Base-by-base conservation (phyloP, 495 filamentous ascomycete species). In the Glarea lozoyensis region DNA sequence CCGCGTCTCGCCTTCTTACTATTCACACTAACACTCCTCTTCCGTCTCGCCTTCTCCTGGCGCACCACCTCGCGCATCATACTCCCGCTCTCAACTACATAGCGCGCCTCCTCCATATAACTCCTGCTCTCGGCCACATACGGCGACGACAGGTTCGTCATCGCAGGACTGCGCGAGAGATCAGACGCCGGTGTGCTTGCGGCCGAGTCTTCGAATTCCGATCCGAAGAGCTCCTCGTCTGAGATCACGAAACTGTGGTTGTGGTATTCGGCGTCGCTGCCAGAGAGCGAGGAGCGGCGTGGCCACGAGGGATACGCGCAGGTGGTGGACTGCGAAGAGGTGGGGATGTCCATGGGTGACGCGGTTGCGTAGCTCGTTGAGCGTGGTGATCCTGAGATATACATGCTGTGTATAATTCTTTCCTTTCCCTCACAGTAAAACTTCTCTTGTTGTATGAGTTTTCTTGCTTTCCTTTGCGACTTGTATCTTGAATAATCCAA, bases 231-330 rank as follows among this genome's bases (percentile, higher is more conserved):
- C 30, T 75, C 70, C 45, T 75, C 70, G 42, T 75, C 70, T 5
- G 70, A 71, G 42, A 75, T 65, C 36, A 68, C 50, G 48, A 52
- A 55, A 2, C 48, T 52, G 39, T 19, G 37, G 20, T 37, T 64
- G 33, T 65, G 60, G 33, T 57, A 63, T 27, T 61, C 59, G 27
- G 52, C 53, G 0, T 63, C 59, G 43, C 63, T 58, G 46, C 53
- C 53, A 43, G 51, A 65, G 4, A 75, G 60, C 2, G 68, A 69
- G 0, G 62, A 57, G 16, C 71, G 50, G 50, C 70, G 68, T 19
- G 71, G 71, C 71, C 71, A 75, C 18, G 68, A 72, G 17, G 71
- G 71, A 42, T 66, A 75, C 9, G 71, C 71, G 49, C 70, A 75
- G 16, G 69, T 61, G 18, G 65, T 42, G 2, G 50, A 55, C 37